Conservation (phyloP, 2,329 filamentous ascomycete species). For the Hypoxylon sp. region DNA sequence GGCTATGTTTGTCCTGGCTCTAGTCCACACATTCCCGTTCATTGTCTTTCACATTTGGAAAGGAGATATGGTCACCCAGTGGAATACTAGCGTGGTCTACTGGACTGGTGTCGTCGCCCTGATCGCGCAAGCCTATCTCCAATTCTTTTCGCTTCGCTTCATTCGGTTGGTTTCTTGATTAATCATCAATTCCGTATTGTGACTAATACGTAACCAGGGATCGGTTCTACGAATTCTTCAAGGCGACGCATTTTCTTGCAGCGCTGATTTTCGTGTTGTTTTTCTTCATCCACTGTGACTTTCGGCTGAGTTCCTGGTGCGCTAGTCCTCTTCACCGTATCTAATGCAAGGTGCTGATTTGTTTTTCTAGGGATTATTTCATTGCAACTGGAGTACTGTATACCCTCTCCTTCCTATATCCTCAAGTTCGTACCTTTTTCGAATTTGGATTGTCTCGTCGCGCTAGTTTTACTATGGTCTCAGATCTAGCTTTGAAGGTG, state of each 20-base stretch:
- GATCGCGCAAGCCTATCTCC: conserved; percentile 68
- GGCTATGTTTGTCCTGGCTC: conserved; percentile 69
- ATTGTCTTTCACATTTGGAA: conserved; percentile 66
- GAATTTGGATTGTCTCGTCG: conserved; percentile 64
- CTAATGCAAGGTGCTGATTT: conserved; percentile 14
- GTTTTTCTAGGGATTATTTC: conserved; percentile 68
- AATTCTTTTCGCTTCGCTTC: conserved; percentile 66
- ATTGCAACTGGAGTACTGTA: conserved; percentile 70
- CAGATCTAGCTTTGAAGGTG: conserved; percentile 60
- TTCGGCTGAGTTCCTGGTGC: conserved; percentile 67
- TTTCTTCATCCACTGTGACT: conserved; percentile 74
- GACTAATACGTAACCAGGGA: conserved; percentile 54
- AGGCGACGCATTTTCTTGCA: conserved; percentile 67
- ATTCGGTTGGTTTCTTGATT: conserved; percentile 60
- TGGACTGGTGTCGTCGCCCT: conserved; percentile 71
- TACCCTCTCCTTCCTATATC: conserved; percentile 62
- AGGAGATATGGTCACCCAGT: conserved; percentile 64
- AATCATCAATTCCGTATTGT: not conserved
- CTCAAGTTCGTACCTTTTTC: conserved; percentile 63
- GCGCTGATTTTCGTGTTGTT: conserved; percentile 70
- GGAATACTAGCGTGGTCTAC: conserved; percentile 63
- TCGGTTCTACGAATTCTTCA: conserved; percentile 73
- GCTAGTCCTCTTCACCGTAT: conserved; percentile 11
- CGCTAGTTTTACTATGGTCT: conserved; percentile 60
- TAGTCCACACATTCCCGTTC: conserved; percentile 73